Conservation (phyloP, 1,139 yeast species). For the Pichia sp. region DNA sequence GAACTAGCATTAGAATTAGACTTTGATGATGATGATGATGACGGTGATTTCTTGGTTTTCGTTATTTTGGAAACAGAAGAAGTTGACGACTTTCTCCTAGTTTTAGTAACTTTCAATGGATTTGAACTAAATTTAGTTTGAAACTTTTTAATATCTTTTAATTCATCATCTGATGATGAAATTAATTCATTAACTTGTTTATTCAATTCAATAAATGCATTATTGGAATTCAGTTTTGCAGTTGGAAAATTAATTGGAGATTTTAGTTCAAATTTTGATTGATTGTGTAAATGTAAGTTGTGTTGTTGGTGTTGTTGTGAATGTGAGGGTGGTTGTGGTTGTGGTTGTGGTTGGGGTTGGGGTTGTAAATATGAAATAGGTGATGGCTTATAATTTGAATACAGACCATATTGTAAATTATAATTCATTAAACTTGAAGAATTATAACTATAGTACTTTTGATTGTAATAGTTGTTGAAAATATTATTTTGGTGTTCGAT, state of each 20-base stretch:
- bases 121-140: conserved; percentile 9
- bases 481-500: neutral
- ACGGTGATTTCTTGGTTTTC: neutral
- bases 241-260: neutral
- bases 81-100: conserved; percentile 4
- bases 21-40: neutral
- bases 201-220: conserved; percentile 9
- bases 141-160: conserved; percentile 1
- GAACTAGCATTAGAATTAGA: neutral
- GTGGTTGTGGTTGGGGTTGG: neutral
- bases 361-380: neutral
- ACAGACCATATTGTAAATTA: neutral
- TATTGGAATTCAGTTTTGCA: neutral
- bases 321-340: neutral
- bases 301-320: neutral
- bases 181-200: conserved; percentile 4
- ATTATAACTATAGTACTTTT: neutral
- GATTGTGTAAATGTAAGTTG: neutral
- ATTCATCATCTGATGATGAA: conserved; percentile 1
- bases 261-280: neutral
- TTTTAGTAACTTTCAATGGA: conserved; percentile 8
- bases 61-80: conserved; percentile 7
- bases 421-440: neutral
- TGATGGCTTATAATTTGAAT: neutral
- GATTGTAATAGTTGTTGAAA: neutral